Evolutionary conservation across 1,284 basidiomycete species (phyloP), one percentile per base, ranked within the genome.

Genomic region (Leccinum huronense): DNA sequence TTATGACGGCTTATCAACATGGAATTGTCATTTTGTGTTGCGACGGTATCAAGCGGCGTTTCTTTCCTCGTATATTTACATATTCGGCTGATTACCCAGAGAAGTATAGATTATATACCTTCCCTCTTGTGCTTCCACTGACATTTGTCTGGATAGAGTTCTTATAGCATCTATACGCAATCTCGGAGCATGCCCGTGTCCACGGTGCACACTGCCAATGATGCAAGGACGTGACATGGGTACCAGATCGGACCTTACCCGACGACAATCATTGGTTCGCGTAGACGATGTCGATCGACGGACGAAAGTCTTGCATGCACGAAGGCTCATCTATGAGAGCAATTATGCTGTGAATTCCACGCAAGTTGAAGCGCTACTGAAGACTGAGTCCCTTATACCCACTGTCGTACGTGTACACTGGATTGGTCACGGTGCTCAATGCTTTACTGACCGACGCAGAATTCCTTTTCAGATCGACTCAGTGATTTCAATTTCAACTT

Each of bases 181-280:
- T 27, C 23, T 27, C 23, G 23, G 74, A 2, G 51, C 54, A 4
- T 76, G 68, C 45, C 75, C 72, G 0, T 80, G 79, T 63, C 76
- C 76, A 5, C 68, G 67, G 3, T 80, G 78, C 63, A 63, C 68
- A 0, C 64, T 71, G n/a, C 31, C 42, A 67, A 66, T 38, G 60
- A 48, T 16, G 5, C 23, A 58, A 11, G 5, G 62, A 14, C 56
- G 61, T n/a, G 58, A 70, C 3, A 60, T 76, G 16, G 58, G 58
- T 27, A 61, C 58, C 8, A 5, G 7, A 5, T 23, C 30, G 3
- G 63, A 66, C 27, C 58, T 59, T 16, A 51, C 31, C 16, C 38
- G 54, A 42, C 10, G 36, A 6, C 14, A 51, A 33, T 14, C 34
- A 6, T 42, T 61, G 27, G 57, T 38, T 27, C 55, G 14, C 14